Base-by-base conservation (phyloP, 495 filamentous ascomycete species). In the Neurospora hispaniola region DNA sequence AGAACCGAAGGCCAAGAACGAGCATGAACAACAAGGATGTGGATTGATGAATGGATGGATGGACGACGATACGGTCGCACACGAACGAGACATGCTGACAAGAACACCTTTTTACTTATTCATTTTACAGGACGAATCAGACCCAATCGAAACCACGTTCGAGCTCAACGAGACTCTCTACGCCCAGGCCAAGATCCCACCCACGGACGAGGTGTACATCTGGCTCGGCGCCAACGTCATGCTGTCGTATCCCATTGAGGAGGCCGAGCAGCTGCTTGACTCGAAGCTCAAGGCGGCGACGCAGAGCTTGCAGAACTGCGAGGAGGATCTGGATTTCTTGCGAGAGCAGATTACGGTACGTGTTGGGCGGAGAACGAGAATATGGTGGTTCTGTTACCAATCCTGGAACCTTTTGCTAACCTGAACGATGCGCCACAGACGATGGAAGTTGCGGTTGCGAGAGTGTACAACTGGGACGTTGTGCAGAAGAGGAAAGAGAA, bases 381-480 rank as follows among this genome's bases (percentile, higher is more conserved):
- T 31, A 16, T 18, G 68, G 31, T 41, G 12, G 16, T 35, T 69
- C 4, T 41, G 20, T 42, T 31, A 73, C 20, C 20, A 14, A 23
- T 16, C 3, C 0, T 18, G 14, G 27, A 27, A 8, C 16, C 2
- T 11, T 4, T 14, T 78, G 70, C 81, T 85, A 70, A 85, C 73
- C 27, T 18, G 20, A 41, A 39, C 11, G 27, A 76, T 4, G 27
- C 27, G 2, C 12, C 54, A 97, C 23, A 97, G 93, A 99, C 96
- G 1, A 88, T 99, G 82, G 96, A 99, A 82, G 96, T 99, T 46
- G 96, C 96, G 14, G 94, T 94, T 20, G 96, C 96, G 27, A 86
- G 96, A 72, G 93, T 99, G n/a, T 99, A 98, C 81, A 99, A 99
- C 80, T 98, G 95, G 93, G 96, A 99, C 78, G 92, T 99, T 8